Conservation (phyloP, 148 eudicot species). For the Vaccinium darrowii region DNA sequence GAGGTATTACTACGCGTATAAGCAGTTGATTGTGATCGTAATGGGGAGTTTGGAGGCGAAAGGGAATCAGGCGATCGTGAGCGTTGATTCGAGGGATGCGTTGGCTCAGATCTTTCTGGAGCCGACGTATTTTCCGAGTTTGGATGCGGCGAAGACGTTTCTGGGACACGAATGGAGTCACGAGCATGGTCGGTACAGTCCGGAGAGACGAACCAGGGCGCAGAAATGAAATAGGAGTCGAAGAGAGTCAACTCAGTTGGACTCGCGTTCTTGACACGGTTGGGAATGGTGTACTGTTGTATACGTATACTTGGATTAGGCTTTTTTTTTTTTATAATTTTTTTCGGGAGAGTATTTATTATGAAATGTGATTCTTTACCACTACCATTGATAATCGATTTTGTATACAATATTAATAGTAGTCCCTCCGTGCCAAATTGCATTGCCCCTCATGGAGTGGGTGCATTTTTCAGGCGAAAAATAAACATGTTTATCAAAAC, state of each 20-base stretch:
- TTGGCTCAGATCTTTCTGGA: constrained; percentile 58
- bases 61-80: constrained; percentile 28
- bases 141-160: constrained; percentile 88
- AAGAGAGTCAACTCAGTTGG: not conserved
- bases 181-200: constrained; percentile 20
- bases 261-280: not conserved
- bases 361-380: not conserved
- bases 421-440: too few relatives aligned
- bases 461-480: too few relatives aligned
- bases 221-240: not conserved
- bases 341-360: not conserved
- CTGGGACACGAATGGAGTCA: constrained; percentile 61
- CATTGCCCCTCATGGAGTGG: too few relatives aligned
- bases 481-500: too few relatives aligned
- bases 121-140: constrained; percentile 85
- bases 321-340: not conserved
- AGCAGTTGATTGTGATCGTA: constrained; percentile 55
- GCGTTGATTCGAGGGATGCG: constrained; percentile 40
- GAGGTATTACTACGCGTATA: constrained; percentile 58
- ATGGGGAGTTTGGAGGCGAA: constrained; percentile 76
- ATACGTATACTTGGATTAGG: not conserved
- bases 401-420: too few relatives aligned
- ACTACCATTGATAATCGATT: too few relatives aligned
- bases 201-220: constrained; percentile 6
- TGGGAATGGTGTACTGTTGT: not conserved